phyloP scores from a whole-genome alignment of 2,329 filamentous ascomycete species.

The Xylaria polymorpha region DNA sequence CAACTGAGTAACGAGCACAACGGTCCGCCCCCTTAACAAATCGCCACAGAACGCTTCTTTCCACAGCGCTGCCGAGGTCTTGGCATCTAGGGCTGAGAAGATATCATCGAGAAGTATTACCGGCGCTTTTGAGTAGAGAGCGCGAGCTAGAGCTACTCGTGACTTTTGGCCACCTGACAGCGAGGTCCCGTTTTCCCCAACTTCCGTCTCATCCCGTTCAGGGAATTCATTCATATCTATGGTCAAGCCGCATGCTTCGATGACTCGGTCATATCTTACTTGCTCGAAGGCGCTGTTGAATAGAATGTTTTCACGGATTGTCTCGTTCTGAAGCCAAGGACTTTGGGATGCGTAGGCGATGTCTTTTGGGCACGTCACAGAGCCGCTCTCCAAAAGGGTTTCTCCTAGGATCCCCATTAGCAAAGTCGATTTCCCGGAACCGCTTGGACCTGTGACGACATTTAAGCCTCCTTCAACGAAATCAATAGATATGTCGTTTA shows the following conservation, averaged over 20 bases:
- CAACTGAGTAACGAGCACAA: conserved; percentile 68
- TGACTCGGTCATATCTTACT: conserved; percentile 64
- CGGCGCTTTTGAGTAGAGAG: conserved; percentile 67
- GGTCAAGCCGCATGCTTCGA: conserved; percentile 66
- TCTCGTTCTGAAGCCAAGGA: conserved; percentile 68
- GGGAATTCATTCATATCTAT: conserved; percentile 64
- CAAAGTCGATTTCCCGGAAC: conserved; percentile 68
- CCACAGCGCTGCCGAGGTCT: conserved; percentile 67
- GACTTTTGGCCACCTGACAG: conserved; percentile 68
- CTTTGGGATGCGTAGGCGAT: conserved; percentile 69
- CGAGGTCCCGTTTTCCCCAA: conserved; percentile 66
- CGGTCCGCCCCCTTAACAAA: conserved; percentile 64
- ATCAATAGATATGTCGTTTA: conserved; percentile 61
- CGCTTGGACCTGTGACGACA: conserved; percentile 65
- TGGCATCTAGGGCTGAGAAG: conserved; percentile 69
- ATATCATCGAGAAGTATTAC: conserved; percentile 69
- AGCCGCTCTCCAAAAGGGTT: conserved; percentile 61
- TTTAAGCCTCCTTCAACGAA: conserved; percentile 67
- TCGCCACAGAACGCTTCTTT: conserved; percentile 68
- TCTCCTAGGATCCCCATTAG: conserved; percentile 66
- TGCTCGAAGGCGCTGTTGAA: conserved; percentile 65
- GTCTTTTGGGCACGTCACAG: conserved; percentile 61
- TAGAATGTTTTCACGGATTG: conserved; percentile 65
- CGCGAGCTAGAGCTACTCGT: conserved; percentile 66
- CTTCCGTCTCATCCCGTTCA: conserved; percentile 62